phyloP scores from a whole-genome alignment of 768 basidiomycete genomes.

The Boletus pseudopeckii region DNA sequence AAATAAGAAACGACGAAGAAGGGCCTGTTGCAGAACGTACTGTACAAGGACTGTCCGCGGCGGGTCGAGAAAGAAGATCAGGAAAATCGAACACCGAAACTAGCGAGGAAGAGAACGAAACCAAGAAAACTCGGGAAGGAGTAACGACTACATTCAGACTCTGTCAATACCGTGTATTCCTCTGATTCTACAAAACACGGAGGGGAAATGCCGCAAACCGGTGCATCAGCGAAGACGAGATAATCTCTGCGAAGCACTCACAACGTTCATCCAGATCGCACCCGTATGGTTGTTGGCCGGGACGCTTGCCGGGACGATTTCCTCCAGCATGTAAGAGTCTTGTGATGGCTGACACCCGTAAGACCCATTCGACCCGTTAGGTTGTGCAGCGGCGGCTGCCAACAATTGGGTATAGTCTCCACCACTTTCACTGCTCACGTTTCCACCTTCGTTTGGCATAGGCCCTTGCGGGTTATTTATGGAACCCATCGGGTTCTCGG shows the following conservation, averaged over 20 bases:
- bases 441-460: slow-evolving; percentile 20
- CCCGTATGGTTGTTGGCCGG: slow-evolving; percentile 31
- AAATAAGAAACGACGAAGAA: slow-evolving; percentile 28
- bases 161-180: slow-evolving; percentile 23
- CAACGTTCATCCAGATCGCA: slow-evolving; percentile 44
- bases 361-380: slow-evolving; percentile 47
- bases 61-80: not conserved
- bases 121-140: not conserved
- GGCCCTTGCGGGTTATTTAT: slow-evolving; percentile 14
- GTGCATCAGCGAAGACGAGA: slow-evolving; percentile 33
- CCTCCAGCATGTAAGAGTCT: slow-evolving; percentile 68
- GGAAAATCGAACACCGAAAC: not conserved
- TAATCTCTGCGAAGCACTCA: slow-evolving; percentile 34
- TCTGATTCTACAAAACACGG: slow-evolving; percentile 20
- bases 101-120: slow-evolving; percentile 5
- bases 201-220: slow-evolving; percentile 1
- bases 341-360: slow-evolving; percentile 55
- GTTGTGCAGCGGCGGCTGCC: slow-evolving; percentile 55
- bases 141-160: not conserved
- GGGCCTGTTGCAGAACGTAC: slow-evolving; percentile 15
- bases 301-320: slow-evolving; percentile 44
- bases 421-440: slow-evolving; percentile 14
- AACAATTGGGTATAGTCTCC: slow-evolving; percentile 53
- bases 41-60: slow-evolving; percentile 22
- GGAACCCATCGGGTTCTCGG: slow-evolving; percentile 44